A percentile compares a stretch with the other conserved stretches of the same genome.
phyloP scores from a whole-genome alignment of 2,329 filamentous ascomycete genomes.

The Cladophialophora bantiana region DNA sequence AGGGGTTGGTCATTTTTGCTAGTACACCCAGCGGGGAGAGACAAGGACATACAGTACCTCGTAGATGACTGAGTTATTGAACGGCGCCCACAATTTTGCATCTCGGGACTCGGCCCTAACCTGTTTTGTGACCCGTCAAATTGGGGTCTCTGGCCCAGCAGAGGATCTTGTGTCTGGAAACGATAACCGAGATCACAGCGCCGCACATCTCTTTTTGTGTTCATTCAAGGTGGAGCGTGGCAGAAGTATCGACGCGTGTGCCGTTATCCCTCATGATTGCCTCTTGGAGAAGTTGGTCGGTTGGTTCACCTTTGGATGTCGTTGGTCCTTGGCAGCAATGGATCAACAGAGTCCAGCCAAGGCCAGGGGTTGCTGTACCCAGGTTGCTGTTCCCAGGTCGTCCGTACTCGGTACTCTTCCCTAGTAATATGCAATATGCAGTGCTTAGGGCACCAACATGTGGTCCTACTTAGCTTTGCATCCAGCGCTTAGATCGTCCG shows the following conservation, averaged over 20 bases:
- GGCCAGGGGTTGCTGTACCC: background rate
- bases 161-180: background rate
- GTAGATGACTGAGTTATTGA: background rate
- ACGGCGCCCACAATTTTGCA: background rate
- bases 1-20: background rate
- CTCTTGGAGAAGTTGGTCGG: background rate
- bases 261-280: background rate
- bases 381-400: background rate
- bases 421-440: background rate
- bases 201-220: constrained; percentile 1
- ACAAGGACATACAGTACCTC: background rate
- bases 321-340: background rate
- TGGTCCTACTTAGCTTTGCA: constrained; percentile 10
- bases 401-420: background rate
- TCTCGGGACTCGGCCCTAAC: background rate
- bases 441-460: background rate
- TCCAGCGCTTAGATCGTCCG: background rate
- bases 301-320: background rate
- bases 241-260: background rate
- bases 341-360: background rate
- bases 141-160: background rate
- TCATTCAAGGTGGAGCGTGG: background rate
- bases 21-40: background rate
- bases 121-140: background rate
- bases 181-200: constrained; percentile 7